Percentiles rank a stretch among this genome's conserved stretches.
Evolutionary conservation across 495 filamentous ascomycete species (phyloP).

Genomic region (Penicillium daleae): DNA sequence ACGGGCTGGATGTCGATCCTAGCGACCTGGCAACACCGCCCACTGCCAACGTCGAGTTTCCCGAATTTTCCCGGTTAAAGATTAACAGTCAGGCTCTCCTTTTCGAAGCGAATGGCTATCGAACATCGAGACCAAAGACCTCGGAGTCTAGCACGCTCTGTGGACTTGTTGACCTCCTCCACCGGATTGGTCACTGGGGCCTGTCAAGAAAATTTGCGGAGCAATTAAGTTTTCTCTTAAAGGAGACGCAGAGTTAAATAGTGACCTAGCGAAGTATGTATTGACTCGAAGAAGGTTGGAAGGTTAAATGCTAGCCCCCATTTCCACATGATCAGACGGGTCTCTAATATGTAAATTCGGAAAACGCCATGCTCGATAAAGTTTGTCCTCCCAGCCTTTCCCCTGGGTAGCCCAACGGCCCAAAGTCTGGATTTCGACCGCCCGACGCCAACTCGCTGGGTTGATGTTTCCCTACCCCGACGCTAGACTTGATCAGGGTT

Average conservation of each 20-base stretch:
- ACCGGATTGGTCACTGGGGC: constrained; percentile 21
- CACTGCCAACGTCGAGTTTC: constrained; percentile 8
- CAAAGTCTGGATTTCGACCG: not conserved
- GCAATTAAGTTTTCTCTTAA: constrained; percentile 9
- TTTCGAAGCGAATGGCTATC: constrained; percentile 22
- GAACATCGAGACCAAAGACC: constrained; percentile 4
- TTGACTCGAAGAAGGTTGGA: not conserved
- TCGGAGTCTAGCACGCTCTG: constrained; percentile 19
- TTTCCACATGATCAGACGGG: not conserved
- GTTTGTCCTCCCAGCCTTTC: not conserved
- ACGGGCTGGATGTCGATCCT: constrained; percentile 4
- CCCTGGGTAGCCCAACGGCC: not conserved
- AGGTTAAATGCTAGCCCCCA: not conserved
- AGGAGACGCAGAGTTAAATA: not conserved
- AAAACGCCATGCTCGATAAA: too few relatives aligned
- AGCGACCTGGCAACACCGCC: not conserved
- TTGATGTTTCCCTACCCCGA: not conserved
- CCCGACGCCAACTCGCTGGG: not conserved
- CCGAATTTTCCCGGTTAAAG: constrained; percentile 11
- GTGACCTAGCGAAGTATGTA: not conserved
- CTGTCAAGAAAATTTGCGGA: constrained; percentile 22
- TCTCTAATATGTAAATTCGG: not conserved
- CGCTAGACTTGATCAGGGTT: constrained; percentile 1
- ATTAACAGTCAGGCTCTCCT: constrained; percentile 15
- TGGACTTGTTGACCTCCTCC: constrained; percentile 20